Base-by-base conservation (phyloP, 129 eudicot species). In the Centrapalus pauciflorus region DNA sequence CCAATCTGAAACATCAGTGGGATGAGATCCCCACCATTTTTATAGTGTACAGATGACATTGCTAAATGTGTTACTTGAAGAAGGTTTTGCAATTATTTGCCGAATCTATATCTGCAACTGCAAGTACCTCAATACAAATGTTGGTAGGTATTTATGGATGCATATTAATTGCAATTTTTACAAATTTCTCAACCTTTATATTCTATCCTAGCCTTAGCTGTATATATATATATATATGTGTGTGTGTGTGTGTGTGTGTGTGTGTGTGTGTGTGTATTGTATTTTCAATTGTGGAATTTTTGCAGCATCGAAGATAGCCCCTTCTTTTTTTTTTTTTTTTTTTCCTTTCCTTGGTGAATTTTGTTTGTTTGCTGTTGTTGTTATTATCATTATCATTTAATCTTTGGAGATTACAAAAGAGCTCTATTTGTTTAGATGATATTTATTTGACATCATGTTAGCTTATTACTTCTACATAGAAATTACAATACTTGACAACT, bases 361-460 rank as follows among this genome's bases (percentile, higher is more conserved):
- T 30, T 46, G 5, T 73, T 37, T 38, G 7, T 19, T 37, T 49
- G n/a, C 17, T 21, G n/a, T 6, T 34, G 12, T 16, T 35, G 16
- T 27, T 3, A 25, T 50, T 16, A 34, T 27, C 29, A 0, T 40
- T 26, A n/a, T 55, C 37, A 7, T 35, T 5, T 55, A 55, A 9
- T 20, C 59, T 62, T 25, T 63, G 3, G 21, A 64, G 71, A 51
- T 63, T 48, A 52, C 21, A 52, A 9, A n/a, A 25, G 19, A 24
- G 4, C 43, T 23, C 27, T 25, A 68, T 43, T 54, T 51, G 5
- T 55, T 71, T 43, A 64, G 56, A 73, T 28, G 57, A 24, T 54
- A 40, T 33, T 50, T 52, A 11, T 51, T 26, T 37, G 34, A 19
- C 38, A 25, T 19, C 37, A 2, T 54, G 41, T 52, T 4, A 12